These are phyloP conservation scores for Saururus chinensis DNA, from an alignment of 164 flowering plant species.

Conservation along the genomic window DNA sequence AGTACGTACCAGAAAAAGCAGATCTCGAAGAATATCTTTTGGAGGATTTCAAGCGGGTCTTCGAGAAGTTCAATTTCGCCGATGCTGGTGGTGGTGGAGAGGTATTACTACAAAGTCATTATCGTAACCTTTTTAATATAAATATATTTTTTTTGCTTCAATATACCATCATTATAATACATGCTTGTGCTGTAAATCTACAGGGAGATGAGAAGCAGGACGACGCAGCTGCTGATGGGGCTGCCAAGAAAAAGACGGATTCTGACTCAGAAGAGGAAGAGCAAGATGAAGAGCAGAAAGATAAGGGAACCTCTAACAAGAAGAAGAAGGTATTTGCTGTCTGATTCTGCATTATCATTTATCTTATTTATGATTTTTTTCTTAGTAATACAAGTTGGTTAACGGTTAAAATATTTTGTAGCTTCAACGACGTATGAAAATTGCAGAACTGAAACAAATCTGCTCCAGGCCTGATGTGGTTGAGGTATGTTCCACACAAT, in stretches of 20 bases:
- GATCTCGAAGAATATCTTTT: slow-evolving; percentile 52
- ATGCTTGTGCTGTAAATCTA: not conserved
- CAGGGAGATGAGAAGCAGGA: slow-evolving; percentile 70
- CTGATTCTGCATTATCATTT: not conserved
- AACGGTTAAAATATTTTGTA: slow-evolving; percentile 10
- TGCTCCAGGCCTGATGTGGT: slow-evolving; percentile 93
- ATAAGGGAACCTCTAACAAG: slow-evolving; percentile 80
- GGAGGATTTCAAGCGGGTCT: slow-evolving; percentile 69
- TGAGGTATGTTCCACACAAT: slow-evolving; percentile 43
- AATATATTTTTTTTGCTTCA: not conserved
- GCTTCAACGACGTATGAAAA: slow-evolving; percentile 93
- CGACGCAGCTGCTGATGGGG: slow-evolving; percentile 42
- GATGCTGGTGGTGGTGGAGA: slow-evolving; percentile 26
- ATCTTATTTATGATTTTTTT: slow-evolving; percentile 3
- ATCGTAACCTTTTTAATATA: too few species aligned
- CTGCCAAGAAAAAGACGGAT: slow-evolving; percentile 43
- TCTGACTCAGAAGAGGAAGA: slow-evolving; percentile 78
- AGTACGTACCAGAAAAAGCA: slow-evolving; percentile 81
- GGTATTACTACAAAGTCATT: slow-evolving; percentile 5
- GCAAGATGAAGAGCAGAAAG: slow-evolving; percentile 62
- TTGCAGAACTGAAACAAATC: slow-evolving; percentile 90
- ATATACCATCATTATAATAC: not conserved
- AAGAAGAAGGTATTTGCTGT: slow-evolving; percentile 66
- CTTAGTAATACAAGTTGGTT: too few species aligned
- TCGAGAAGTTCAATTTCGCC: slow-evolving; percentile 62